Conservation (phyloP, 768 basidiomycete species). For the Pleurotus citrinopileatus region DNA sequence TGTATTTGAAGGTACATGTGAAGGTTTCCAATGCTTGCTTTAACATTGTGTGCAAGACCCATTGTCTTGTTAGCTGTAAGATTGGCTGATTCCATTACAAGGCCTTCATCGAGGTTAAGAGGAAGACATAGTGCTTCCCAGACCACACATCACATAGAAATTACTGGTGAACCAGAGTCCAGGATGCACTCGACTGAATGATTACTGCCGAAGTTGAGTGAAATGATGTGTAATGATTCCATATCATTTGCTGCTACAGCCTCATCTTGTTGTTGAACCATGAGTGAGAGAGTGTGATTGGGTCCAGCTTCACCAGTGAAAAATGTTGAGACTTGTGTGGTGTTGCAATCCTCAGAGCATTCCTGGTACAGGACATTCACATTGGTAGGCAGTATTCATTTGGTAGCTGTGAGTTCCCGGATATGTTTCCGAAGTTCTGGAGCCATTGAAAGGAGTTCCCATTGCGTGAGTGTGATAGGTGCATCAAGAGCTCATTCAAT, state of each 20-base stretch:
- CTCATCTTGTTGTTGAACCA: neutral
- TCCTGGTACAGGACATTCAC: neutral
- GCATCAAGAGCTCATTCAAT: constrained; percentile 12
- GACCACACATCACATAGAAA: constrained; percentile 21
- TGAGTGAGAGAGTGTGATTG: neutral
- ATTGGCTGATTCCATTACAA: constrained; percentile 25
- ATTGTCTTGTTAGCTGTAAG: constrained; percentile 15
- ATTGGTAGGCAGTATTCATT: neutral
- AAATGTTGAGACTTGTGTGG: neutral
- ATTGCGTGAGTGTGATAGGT: constrained; percentile 14
- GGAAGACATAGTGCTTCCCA: constrained; percentile 14
- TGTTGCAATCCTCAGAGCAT: neutral
- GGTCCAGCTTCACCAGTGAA: too few relatives aligned
- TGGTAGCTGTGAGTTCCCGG: constrained; percentile 14
- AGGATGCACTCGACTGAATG: constrained; percentile 19
- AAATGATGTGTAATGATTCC: constrained; percentile 14
- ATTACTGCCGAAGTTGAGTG: constrained; percentile 16
- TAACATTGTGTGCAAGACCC: constrained; percentile 23
- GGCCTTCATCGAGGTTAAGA: constrained; percentile 17
- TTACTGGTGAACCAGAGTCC: constrained; percentile 23
- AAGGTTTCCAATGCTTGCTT: constrained; percentile 19
- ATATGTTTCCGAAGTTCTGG: constrained; percentile 16
- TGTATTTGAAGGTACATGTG: constrained; percentile 25
- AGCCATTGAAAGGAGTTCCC: constrained; percentile 15
- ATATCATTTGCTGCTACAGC: constrained; percentile 14